Conservation (phyloP, 805 yeast genomes). For the Ogataea philodendri region DNA sequence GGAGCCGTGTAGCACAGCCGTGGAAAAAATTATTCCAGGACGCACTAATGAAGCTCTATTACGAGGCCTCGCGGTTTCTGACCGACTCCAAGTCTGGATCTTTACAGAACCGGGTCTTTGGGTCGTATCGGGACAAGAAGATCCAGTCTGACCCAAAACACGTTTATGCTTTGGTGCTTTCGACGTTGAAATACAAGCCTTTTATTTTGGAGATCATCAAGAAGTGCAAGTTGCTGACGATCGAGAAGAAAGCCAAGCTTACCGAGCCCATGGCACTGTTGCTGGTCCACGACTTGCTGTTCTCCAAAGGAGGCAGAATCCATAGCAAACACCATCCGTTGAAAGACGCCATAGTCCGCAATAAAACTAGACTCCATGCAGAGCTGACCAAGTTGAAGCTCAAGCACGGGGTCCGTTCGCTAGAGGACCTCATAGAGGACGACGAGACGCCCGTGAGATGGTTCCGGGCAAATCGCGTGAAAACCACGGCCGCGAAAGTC, state of each 20-base stretch:
- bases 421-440: slow-evolving; percentile 52
- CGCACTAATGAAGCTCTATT: slow-evolving; percentile 39
- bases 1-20: slow-evolving; percentile 15
- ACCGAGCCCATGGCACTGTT: slow-evolving; percentile 56
- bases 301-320: slow-evolving; percentile 74
- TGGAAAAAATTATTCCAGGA: slow-evolving; percentile 15
- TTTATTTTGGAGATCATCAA: slow-evolving; percentile 61
- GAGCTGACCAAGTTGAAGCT: slow-evolving; percentile 78
- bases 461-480: slow-evolving; percentile 72
- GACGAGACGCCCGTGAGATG: slow-evolving; percentile 76
- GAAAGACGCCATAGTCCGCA: slow-evolving; percentile 74
- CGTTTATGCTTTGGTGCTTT: slow-evolving; percentile 76
- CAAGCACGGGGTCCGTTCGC: slow-evolving; percentile 59
- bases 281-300: slow-evolving; percentile 76
- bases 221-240: slow-evolving; percentile 62
- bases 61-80: slow-evolving; percentile 44
- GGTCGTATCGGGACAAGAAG: slow-evolving; percentile 44
- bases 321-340: slow-evolving; percentile 87
- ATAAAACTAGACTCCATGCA: slow-evolving; percentile 78
- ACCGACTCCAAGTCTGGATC: slow-evolving; percentile 49
- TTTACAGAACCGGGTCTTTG: slow-evolving; percentile 51
- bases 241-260: slow-evolving; percentile 45
- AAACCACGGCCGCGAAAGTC: slow-evolving; percentile 41
- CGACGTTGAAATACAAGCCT: slow-evolving; percentile 70
- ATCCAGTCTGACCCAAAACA: slow-evolving; percentile 76